These are phyloP conservation scores for Penicillium cinerascens DNA, from an alignment of 495 filamentous ascomycete species.

Conservation along the genomic window DNA sequence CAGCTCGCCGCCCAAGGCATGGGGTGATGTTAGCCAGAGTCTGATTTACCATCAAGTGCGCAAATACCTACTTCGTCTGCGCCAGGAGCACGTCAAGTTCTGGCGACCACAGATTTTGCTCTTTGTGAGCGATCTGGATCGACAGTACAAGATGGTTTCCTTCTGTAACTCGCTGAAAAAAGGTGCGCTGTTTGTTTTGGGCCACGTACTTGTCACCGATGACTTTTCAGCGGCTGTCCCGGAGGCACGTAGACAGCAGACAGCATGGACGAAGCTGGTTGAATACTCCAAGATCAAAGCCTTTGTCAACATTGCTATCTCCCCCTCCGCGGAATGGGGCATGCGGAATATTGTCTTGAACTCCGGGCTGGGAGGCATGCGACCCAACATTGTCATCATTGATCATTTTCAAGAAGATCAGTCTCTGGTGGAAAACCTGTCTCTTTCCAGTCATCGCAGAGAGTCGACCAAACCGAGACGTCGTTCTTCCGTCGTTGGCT, in stretches of 20 bases:
- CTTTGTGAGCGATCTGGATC: constrained; percentile 76
- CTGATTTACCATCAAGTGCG: constrained; percentile 90
- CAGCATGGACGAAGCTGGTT: constrained; percentile 79
- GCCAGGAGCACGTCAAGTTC: constrained; percentile 88
- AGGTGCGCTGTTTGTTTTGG: constrained; percentile 77
- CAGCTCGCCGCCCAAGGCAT: constrained; percentile 76
- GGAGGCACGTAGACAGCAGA: constrained; percentile 77
- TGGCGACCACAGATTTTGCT: constrained; percentile 85
- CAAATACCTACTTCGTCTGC: constrained; percentile 78
- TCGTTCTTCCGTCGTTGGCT: constrained; percentile 12
- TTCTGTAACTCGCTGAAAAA: constrained; percentile 93
- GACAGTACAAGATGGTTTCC: constrained; percentile 75
- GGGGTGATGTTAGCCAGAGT: constrained; percentile 87
- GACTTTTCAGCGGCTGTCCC: constrained; percentile 75
- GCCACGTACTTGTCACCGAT: constrained; percentile 80
- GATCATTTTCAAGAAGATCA: constrained; percentile 62
- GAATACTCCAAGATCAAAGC: constrained; percentile 86
- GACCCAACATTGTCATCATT: constrained; percentile 82
- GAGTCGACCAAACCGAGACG: constrained; percentile 27
- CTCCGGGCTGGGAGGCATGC: constrained; percentile 83
- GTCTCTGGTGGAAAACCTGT: constrained; percentile 48
- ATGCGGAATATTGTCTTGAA: constrained; percentile 77
- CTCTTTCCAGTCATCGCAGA: constrained; percentile 17
- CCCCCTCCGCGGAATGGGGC: constrained; percentile 82
- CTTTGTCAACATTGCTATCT: constrained; percentile 80